Base-by-base conservation (phyloP, 306 rosid genomes). In the Coriaria nepalensis region DNA sequence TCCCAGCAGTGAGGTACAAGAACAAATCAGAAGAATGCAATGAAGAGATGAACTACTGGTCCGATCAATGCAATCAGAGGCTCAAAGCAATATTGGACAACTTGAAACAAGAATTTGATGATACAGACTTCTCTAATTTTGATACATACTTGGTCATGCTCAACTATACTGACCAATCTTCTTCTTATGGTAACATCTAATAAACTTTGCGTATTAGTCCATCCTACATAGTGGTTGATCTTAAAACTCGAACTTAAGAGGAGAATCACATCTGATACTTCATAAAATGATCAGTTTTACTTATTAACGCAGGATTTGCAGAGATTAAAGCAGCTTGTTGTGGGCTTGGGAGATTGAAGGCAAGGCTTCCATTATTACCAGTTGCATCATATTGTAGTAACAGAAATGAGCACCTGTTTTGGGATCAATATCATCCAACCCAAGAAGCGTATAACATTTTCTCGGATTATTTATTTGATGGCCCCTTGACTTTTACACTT, bases 41-140 rank as follows among this genome's bases (percentile, higher is more conserved):
- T 33, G 52, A 63, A 33, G 78, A 70, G 20, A 63, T 56, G 47
- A 84, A 80, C 66, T 33, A 35, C 2, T 36, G 63, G 72, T 49
- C 79, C 0, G 0, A 15, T 5, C 64, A 60, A 45, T 84, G 63
- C 43, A 80, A 78, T 43, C 66, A 64, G 34, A 64, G 13, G 34
- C 86, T 80, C 47, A 60, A 75, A 53, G 53, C 73, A 4, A 67
- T 71, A 78, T 62, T 84, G 72, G 37, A 61, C 50, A 9, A 66
- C 44, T 60, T 57, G 69, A 55, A 77, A 67, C 56, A 53, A 5
- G 70, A 60, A 34, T 50, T 77, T 42, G 35, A 60, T 2, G 62
- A 57, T 46, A 37, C 77, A 6, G 51, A 43, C 37, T 77, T 72
- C 64, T 65, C 83, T 35, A 13, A 38, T 37, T 52, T 37, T 15